Evolutionary conservation across 2,329 filamentous ascomycete species (phyloP).

Genomic region (Thielaviopsis punctulata): DNA sequence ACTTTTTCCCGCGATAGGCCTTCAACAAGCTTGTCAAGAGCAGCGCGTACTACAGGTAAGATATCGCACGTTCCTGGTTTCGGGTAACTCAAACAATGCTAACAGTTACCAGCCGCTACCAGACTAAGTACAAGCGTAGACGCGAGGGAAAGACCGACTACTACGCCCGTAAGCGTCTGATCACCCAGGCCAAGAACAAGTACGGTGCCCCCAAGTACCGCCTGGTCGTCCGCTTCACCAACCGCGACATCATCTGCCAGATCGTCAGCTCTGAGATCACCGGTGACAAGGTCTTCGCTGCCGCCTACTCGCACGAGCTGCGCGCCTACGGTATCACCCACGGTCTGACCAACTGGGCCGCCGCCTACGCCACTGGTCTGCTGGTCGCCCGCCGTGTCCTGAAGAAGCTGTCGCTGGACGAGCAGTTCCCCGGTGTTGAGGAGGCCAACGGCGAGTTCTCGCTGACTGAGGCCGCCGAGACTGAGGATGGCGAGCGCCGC

Average conservation of each 20-base stretch:
- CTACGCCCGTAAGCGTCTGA: slow-evolving; percentile 98
- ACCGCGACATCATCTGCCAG: slow-evolving; percentile 98
- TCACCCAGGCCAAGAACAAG: slow-evolving; percentile 99
- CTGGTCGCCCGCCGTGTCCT: slow-evolving; percentile 92
- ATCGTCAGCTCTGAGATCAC: slow-evolving; percentile 91
- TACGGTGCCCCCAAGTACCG: slow-evolving; percentile 99
- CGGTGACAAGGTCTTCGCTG: slow-evolving; percentile 89
- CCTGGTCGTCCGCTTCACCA: slow-evolving; percentile 97
- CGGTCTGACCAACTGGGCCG: slow-evolving; percentile 99
- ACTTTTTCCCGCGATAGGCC: slow-evolving; percentile 42
- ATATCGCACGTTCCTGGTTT: no score
- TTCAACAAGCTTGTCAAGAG: slow-evolving; percentile 96
- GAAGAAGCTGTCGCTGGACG: slow-evolving; percentile 89
- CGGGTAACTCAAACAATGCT: slow-evolving; percentile 14
- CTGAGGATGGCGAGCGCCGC: slow-evolving; percentile 79
- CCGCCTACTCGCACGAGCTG: slow-evolving; percentile 95
- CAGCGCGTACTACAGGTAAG: slow-evolving; percentile 96
- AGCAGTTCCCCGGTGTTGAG: slow-evolving; percentile 88
- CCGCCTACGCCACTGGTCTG: slow-evolving; percentile 91
- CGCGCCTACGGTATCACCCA: slow-evolving; percentile 94
- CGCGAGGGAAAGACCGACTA: slow-evolving; percentile 97
- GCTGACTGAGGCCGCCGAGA: slow-evolving; percentile 86
- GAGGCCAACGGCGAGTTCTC: slow-evolving; percentile 93
- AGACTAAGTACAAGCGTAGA: slow-evolving; percentile 99
- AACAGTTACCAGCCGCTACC: slow-evolving; percentile 59